phyloP scores from a whole-genome alignment of 306 rosid species.

The Quercus ilex region DNA sequence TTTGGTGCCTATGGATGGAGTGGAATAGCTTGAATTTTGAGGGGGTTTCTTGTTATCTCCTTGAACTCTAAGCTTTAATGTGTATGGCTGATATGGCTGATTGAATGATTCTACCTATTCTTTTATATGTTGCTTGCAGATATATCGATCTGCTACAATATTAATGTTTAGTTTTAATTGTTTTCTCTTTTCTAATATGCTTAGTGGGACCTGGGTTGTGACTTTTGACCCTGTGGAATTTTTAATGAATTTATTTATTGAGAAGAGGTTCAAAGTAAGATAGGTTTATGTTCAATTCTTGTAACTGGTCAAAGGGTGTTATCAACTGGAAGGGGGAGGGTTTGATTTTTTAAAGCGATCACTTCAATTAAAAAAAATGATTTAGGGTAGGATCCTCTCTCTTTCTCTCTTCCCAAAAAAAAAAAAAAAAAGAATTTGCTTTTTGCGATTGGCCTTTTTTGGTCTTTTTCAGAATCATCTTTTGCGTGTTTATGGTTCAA shows the following conservation, averaged over 20 bases:
- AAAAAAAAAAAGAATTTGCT: background rate
- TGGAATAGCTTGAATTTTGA: background rate
- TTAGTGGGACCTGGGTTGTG: background rate
- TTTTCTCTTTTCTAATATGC: background rate
- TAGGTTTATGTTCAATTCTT: background rate
- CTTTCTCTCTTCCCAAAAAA: background rate
- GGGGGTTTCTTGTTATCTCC: background rate
- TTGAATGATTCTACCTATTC: background rate
- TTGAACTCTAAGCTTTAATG: background rate
- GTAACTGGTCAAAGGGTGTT: background rate
- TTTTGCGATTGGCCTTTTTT: background rate
- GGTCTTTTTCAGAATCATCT: no score
- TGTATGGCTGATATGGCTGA: background rate
- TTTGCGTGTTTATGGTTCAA: no score
- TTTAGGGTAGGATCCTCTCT: background rate
- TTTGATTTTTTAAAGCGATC: background rate
- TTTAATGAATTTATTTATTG: background rate
- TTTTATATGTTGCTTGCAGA: background rate
- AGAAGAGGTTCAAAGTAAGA: no score
- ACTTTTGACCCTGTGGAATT: background rate
- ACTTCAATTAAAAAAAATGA: background rate
- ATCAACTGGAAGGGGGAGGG: background rate
- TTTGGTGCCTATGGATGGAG: background rate
- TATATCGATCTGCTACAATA: background rate
- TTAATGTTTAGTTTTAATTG: background rate